phyloP scores from a whole-genome alignment of 2,329 filamentous ascomycete species.

The Aspergillus sp. region DNA sequence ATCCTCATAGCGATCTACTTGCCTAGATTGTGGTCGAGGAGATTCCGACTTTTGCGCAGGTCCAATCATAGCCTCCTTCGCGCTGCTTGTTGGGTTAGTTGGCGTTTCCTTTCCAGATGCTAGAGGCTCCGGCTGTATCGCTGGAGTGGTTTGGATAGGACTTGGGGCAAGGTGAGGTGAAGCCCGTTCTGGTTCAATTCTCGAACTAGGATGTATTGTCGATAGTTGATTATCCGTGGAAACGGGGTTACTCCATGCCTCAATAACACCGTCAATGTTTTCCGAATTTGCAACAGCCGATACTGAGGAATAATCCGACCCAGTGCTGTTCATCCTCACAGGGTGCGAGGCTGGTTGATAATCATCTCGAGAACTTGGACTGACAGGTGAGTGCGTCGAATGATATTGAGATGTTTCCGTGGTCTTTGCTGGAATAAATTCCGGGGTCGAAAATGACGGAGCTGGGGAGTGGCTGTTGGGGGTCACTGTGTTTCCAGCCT shows the following conservation, averaged over 20 bases:
- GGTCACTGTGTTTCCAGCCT: constrained; percentile 7
- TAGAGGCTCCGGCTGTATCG: not conserved
- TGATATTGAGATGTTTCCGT: not conserved
- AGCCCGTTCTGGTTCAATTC: not conserved
- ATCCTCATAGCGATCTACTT: constrained; percentile 50
- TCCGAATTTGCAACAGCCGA: constrained; percentile 31
- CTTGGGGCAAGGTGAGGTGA: constrained; percentile 7
- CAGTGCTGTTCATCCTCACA: constrained; percentile 29
- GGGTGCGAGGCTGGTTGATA: constrained; percentile 16
- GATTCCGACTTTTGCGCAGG: constrained; percentile 2
- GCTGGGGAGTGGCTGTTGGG: constrained; percentile 6
- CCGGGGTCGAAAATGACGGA: constrained; percentile 2
- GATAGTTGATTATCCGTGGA: constrained; percentile 21
- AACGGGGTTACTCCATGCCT: constrained; percentile 43
- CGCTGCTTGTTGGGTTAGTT: constrained; percentile 1
- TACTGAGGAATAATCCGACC: constrained; percentile 25
- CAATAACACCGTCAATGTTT: constrained; percentile 46
- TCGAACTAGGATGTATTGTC: constrained; percentile 6
- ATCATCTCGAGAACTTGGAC: constrained; percentile 19
- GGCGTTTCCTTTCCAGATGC: not conserved
- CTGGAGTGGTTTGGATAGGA: not conserved
- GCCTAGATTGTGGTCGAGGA: constrained; percentile 16
- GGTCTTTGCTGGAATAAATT: not conserved
- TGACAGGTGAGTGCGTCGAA: constrained; percentile 22
- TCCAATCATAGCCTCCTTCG: constrained; percentile 1